These are phyloP conservation scores for Boletus reticuloceps DNA, from an alignment of 768 basidiomycete species.

Conservation along the genomic window DNA sequence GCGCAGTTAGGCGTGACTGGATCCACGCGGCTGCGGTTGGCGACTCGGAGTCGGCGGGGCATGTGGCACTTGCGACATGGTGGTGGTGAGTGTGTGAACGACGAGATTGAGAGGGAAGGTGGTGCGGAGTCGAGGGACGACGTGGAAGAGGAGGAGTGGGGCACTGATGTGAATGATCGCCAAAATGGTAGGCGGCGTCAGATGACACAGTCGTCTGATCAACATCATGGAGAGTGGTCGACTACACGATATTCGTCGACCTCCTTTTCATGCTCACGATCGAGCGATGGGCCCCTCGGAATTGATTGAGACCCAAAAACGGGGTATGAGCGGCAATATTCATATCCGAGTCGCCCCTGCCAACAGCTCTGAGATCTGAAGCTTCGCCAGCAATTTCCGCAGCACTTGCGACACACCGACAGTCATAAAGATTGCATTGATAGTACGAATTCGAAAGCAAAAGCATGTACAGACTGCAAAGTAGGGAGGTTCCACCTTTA, in stretches of 20 bases:
- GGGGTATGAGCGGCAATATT: too few species aligned
- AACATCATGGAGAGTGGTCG: too few species aligned
- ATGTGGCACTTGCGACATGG: not conserved
- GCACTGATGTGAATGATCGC: conserved; percentile 1
- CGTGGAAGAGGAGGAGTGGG: not conserved
- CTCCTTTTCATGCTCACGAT: too few species aligned
- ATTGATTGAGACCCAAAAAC: too few species aligned
- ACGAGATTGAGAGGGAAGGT: not conserved
- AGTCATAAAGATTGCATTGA: conserved; percentile 9
- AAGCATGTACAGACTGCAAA: conserved; percentile 24
- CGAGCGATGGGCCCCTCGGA: too few species aligned
- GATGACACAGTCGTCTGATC: not conserved
- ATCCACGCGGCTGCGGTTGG: conserved; percentile 26
- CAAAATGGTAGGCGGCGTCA: not conserved
- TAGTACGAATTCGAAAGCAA: conserved; percentile 12
- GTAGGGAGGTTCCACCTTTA: conserved; percentile 25
- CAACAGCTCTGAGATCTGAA: too few species aligned
- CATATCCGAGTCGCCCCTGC: too few species aligned
- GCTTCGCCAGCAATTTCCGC: too few species aligned
- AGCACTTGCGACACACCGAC: too few species aligned
- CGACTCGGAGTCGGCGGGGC: not conserved
- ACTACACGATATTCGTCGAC: too few species aligned
- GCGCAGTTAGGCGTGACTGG: conserved; percentile 24
- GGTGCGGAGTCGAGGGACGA: not conserved
- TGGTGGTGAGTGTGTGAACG: not conserved